phyloP scores from a whole-genome alignment of 257 asterid species.

The Nicotiana attenuata region DNA sequence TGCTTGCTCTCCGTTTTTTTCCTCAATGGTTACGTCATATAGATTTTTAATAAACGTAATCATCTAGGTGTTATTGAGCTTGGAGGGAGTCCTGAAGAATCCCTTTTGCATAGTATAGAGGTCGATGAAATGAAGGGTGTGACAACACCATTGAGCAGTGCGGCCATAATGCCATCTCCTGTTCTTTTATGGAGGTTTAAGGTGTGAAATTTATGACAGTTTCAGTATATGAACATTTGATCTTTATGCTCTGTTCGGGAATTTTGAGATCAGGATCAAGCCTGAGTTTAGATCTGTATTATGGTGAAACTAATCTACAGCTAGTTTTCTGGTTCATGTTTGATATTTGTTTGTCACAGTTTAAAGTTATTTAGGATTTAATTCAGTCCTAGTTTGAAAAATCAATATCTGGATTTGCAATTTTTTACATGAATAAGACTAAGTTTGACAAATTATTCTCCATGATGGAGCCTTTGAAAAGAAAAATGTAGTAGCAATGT shows the following conservation, averaged over 20 bases:
- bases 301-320: neutral
- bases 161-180: conserved; percentile 83
- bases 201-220: conserved; percentile 32
- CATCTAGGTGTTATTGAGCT: conserved; percentile 40
- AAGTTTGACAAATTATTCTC: neutral
- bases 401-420: neutral
- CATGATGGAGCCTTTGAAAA: neutral
- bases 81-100: conserved; percentile 58
- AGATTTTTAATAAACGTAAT: conserved; percentile 13
- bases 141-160: conserved; percentile 47
- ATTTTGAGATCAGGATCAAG: neutral
- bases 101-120: conserved; percentile 37
- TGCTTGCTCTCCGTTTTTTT: conserved; percentile 10
- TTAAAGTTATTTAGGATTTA: neutral
- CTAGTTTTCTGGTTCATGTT: neutral
- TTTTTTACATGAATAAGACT: neutral
- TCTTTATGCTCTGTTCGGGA: neutral
- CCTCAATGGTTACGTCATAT: neutral
- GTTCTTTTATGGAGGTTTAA: conserved; percentile 88
- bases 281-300: neutral
- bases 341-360: neutral
- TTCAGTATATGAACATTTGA: neutral
- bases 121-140: conserved; percentile 76
- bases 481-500: neutral
- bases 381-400: neutral